Evolutionary conservation across 2,329 filamentous ascomycete genomes (phyloP).

Genomic region (Beauveria caledonica): DNA sequence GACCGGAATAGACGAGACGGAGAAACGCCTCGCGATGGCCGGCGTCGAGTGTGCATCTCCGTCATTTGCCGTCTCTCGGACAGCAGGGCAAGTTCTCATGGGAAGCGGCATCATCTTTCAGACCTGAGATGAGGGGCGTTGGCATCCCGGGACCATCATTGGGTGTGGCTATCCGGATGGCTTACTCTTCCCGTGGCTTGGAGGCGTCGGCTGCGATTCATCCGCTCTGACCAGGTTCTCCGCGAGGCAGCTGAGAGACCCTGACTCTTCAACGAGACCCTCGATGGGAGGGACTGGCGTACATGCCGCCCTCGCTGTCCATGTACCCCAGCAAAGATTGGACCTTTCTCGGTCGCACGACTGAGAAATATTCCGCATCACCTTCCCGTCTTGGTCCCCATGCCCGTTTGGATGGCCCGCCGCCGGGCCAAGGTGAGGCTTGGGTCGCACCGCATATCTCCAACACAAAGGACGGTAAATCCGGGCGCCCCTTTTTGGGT

Average conservation of each 20-base stretch:
- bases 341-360: not conserved
- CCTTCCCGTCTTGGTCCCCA: not conserved
- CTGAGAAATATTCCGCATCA: not conserved
- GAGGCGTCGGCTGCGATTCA: not conserved
- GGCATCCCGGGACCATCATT: not conserved
- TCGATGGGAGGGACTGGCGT: not conserved
- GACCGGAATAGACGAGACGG: not conserved
- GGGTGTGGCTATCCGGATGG: not conserved
- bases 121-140: not conserved
- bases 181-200: not conserved
- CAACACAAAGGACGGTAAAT: not conserved
- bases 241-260: not conserved
- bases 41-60: not conserved
- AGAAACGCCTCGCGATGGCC: not conserved
- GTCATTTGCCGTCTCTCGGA: not conserved
- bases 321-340: too few relatives aligned
- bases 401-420: not conserved
- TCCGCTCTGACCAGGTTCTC: not conserved
- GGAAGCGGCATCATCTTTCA: not conserved
- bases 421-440: not conserved
- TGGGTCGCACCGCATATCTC: not conserved
- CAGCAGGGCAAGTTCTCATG: not conserved
- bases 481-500: not conserved
- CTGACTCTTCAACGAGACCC: not conserved
- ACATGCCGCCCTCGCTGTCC: too few relatives aligned